Percentiles rank a stretch among this genome's conserved stretches.
phyloP scores from a whole-genome alignment of 169 alveolate genomes.

The Pseudocohnilembus persalinus region DNA sequence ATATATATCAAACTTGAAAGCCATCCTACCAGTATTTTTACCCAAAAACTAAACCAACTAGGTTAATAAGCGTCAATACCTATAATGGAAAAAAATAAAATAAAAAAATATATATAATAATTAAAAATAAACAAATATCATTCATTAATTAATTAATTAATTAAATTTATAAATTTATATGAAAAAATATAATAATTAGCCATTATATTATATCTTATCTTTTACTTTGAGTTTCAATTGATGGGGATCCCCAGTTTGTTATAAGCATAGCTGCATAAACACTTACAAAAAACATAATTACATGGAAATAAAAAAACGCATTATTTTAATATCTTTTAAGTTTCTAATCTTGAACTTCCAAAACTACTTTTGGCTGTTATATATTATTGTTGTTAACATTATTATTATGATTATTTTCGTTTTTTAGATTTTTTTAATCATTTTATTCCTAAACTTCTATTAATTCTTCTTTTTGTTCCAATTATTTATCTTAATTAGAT shows the following conservation, averaged over 20 bases:
- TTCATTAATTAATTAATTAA: no score
- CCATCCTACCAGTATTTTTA: conserved; percentile 44
- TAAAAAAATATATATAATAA: no score
- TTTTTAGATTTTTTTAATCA: conserved; percentile 20
- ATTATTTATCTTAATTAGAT: not conserved
- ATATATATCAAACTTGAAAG: conserved; percentile 5
- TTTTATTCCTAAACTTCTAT: conserved; percentile 20
- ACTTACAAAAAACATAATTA: conserved; percentile 26
- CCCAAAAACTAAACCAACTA: conserved; percentile 33
- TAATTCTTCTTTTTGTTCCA: conserved; percentile 21
- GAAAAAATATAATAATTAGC: no score
- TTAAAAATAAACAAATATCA: no score
- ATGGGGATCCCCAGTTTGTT: conserved; percentile 48
- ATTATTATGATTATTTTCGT: not conserved
- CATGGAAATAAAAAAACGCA: conserved; percentile 27
- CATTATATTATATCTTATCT: not conserved
- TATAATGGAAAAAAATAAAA: no score
- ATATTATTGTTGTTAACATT: not conserved
- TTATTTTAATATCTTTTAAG: conserved; percentile 20
- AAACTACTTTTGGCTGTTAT: conserved; percentile 7
- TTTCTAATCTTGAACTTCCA: conserved; percentile 20
- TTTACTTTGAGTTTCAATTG: not conserved
- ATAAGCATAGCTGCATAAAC: conserved; percentile 26
- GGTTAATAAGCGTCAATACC: conserved; percentile 25
- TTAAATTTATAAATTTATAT: no score